These are phyloP conservation scores for Penicillium digitatum DNA, from an alignment of 2,329 filamentous ascomycete genomes.

Conservation along the genomic window DNA sequence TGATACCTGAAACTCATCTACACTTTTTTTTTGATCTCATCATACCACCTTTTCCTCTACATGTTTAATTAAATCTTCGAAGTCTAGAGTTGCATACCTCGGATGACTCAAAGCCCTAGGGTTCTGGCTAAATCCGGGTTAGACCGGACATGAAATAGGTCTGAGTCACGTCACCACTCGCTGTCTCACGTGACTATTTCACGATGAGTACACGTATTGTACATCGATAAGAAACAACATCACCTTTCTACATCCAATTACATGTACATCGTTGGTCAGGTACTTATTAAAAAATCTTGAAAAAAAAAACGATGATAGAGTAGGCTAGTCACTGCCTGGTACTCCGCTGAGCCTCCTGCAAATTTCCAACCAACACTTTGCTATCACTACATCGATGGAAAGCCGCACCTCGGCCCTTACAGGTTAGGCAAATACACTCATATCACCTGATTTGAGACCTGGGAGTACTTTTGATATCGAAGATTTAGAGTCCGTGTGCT, in stretches of 20 bases:
- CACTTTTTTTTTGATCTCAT: not conserved
- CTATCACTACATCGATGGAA: not conserved
- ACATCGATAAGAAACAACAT: not conserved
- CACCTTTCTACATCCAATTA: no score
- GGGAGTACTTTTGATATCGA: not conserved
- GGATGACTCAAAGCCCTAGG: constrained; percentile 19
- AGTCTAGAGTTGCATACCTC: not conserved
- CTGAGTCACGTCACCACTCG: constrained; percentile 19
- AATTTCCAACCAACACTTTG: not conserved
- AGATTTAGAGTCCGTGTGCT: not conserved
- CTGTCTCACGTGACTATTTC: constrained; percentile 11
- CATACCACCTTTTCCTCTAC: not conserved
- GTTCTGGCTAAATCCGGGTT: constrained; percentile 19
- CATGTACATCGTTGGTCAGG: not conserved
- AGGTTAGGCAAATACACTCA: constrained; percentile 12
- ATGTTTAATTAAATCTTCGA: not conserved
- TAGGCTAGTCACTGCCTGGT: not conserved
- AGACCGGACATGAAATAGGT: constrained; percentile 11
- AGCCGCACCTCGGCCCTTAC: constrained; percentile 16
- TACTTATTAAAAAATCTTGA: not conserved
- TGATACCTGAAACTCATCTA: no score
- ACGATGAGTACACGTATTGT: not conserved
- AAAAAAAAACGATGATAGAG: not conserved
- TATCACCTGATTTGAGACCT: not conserved
- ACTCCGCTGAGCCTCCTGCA: not conserved